A percentile compares a stretch with the other conserved stretches of the same genome.
Conservation (phyloP, 345 rosid genomes). For the Dimocarpus longan region DNA sequence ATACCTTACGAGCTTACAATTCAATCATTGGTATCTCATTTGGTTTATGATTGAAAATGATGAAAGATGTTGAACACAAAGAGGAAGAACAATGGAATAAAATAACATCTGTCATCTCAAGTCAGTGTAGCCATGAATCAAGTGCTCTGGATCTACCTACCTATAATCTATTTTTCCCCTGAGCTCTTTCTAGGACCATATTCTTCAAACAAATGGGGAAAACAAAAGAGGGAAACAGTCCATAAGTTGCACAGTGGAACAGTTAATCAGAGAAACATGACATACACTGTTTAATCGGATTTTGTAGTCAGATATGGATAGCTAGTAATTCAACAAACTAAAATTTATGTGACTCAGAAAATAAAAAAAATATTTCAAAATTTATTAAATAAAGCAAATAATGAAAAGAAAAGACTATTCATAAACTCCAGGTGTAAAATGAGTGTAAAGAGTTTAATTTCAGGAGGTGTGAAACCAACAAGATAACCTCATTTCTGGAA, state of each 20-base stretch:
- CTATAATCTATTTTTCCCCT: not conserved
- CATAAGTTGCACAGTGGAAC: not conserved
- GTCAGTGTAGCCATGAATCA: not conserved
- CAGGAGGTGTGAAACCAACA: not conserved
- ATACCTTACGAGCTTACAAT: not conserved
- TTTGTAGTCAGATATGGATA: conserved; percentile 1
- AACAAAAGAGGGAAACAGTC: not conserved
- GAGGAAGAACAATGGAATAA: not conserved
- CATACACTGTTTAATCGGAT: not conserved
- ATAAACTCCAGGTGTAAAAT: not conserved
- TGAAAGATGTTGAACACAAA: not conserved
- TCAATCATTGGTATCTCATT: not conserved
- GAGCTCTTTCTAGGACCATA: not conserved
- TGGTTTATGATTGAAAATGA: not conserved
- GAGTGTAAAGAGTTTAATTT: not conserved
- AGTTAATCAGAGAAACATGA: not conserved
- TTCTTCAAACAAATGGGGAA: not conserved
- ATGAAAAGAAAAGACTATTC: not conserved
- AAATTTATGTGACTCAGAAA: not conserved
- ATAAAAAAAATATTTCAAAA: not conserved
- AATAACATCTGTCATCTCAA: not conserved
- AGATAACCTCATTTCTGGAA: not conserved
- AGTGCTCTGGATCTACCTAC: not conserved
- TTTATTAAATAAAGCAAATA: not conserved
- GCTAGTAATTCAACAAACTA: not conserved